A percentile compares a stretch with the other conserved stretches of the same genome.
Evolutionary conservation across 768 basidiomycete genomes (phyloP).

Genomic region (Hirschioporus abietinus): DNA sequence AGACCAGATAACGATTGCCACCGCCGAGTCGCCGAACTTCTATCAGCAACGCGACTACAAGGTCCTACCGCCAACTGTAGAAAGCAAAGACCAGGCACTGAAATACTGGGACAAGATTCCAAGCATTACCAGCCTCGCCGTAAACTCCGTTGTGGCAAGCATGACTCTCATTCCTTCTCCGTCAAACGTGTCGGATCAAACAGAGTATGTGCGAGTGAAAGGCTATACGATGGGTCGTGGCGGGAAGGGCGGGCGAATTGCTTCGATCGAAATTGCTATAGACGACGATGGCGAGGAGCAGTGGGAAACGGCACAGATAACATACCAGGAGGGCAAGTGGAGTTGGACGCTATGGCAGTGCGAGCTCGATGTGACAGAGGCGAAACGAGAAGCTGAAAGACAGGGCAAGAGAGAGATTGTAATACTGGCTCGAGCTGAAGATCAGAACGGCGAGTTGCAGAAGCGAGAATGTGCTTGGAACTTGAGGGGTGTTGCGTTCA

Average conservation of each 20-base stretch:
- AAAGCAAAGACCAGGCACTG: constrained; percentile 6
- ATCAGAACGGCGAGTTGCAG: constrained; percentile 45
- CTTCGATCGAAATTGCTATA: constrained; percentile 43
- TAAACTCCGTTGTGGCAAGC: constrained; percentile 55
- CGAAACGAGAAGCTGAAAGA: constrained; percentile 23
- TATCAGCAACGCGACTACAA: constrained; percentile 21
- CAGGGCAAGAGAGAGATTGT: constrained; percentile 11
- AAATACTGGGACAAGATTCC: constrained; percentile 23
- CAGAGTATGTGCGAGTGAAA: constrained; percentile 27
- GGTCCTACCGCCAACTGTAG: constrained; percentile 11
- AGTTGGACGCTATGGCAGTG: constrained; percentile 73
- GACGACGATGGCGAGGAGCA: constrained; percentile 39
- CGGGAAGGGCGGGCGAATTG: constrained; percentile 33
- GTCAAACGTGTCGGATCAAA: background rate
- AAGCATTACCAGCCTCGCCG: constrained; percentile 50
- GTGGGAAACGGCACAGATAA: constrained; percentile 48
- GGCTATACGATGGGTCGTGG: constrained; percentile 53
- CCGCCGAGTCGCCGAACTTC: constrained; percentile 13
- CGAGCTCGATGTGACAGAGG: constrained; percentile 29
- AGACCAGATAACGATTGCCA: constrained; percentile 7
- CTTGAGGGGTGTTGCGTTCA: constrained; percentile 53
- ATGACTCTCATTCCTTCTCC: constrained; percentile 4
- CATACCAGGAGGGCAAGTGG: constrained; percentile 60
- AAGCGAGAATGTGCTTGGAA: constrained; percentile 53
- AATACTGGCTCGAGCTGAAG: constrained; percentile 46